Evolutionary conservation across 1,139 yeast genomes (phyloP), one percentile per base, ranked within the genome.

Genomic region (Geotrichum europaeum): DNA sequence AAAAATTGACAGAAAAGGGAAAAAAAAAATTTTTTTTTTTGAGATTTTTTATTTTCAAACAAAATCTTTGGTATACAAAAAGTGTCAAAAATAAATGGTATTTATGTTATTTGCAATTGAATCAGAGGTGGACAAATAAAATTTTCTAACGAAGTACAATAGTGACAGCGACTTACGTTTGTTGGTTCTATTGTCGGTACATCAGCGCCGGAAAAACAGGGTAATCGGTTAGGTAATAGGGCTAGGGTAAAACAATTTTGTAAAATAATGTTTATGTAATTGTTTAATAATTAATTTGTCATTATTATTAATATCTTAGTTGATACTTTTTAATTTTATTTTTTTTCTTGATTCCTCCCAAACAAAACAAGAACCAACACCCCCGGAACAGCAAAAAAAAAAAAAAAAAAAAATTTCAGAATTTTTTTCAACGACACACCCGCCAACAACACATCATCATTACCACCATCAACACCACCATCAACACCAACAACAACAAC

Each of bases 341-440:
- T 36, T 36, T 5, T 36, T 36, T 40, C 18, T 9, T 40, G 6
- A 7, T n/a, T 40, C 18, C 47, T 40, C 47, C 47, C 47, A 40
- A 40, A 40, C n/a, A 4, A 28, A 28, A 25, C 5, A 25, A 25
- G 5, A 28, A 28, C 12, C 13, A 15, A 15, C 47, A 9, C 47
- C 22, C 18, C 7, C 22, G 20, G 18, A n/a, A n/a, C 20, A 34
- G 32, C 22, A 52, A 20, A 22, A 20, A 4, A 22, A 18, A 15
- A 18, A 40, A 25, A 36, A 43, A 34, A 20, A n/a, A 40, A 28
- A 56, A 32, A 13, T 32, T 30, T 20, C 47, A 50, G 36, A 50
- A 43, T 60, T 60, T 12, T 52, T 52, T 34, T 10, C 10, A 7
- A 15, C 18, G 18, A 43, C 45, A 52, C 55, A 34, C 30, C 49